These are phyloP conservation scores for Allantophomopsis cytisporea DNA, from an alignment of 2,329 filamentous ascomycete genomes.

Conservation along the genomic window DNA sequence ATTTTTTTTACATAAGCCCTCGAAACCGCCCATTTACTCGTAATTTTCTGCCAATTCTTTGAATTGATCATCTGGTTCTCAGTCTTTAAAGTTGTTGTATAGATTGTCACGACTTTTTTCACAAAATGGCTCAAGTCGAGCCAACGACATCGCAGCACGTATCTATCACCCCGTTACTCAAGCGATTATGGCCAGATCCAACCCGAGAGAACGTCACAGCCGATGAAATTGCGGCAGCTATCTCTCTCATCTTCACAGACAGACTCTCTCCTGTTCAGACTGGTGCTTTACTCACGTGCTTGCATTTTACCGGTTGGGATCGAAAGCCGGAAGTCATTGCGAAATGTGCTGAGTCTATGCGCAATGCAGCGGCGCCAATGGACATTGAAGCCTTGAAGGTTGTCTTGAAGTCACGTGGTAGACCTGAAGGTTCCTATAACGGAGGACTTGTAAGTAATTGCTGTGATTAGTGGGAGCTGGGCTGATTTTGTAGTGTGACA, in stretches of 20 bases:
- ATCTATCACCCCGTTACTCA: slow-evolving; percentile 56
- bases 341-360: slow-evolving; percentile 74
- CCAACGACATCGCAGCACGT: slow-evolving; percentile 11
- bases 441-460: slow-evolving; percentile 62
- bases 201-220: slow-evolving; percentile 43
- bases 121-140: slow-evolving; percentile 11
- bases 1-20: too few relatives aligned
- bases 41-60: too few relatives aligned
- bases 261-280: slow-evolving; percentile 79
- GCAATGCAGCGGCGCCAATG: slow-evolving; percentile 60
- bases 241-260: slow-evolving; percentile 86
- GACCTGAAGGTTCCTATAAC: slow-evolving; percentile 58
- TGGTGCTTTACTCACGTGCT: slow-evolving; percentile 72
- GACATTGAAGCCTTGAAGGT: slow-evolving; percentile 47
- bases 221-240: slow-evolving; percentile 76
- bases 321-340: slow-evolving; percentile 75
- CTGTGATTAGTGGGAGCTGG: not conserved
- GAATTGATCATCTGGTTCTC: too few relatives aligned
- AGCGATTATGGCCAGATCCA: slow-evolving; percentile 51
- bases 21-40: too few relatives aligned
- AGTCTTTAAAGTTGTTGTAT: too few relatives aligned
- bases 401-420: slow-evolving; percentile 45
- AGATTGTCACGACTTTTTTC: not conserved
- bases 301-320: slow-evolving; percentile 86
- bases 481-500: slow-evolving; percentile 47